Base-by-base conservation (phyloP, 768 basidiomycete genomes). In the Boletus edulis region DNA sequence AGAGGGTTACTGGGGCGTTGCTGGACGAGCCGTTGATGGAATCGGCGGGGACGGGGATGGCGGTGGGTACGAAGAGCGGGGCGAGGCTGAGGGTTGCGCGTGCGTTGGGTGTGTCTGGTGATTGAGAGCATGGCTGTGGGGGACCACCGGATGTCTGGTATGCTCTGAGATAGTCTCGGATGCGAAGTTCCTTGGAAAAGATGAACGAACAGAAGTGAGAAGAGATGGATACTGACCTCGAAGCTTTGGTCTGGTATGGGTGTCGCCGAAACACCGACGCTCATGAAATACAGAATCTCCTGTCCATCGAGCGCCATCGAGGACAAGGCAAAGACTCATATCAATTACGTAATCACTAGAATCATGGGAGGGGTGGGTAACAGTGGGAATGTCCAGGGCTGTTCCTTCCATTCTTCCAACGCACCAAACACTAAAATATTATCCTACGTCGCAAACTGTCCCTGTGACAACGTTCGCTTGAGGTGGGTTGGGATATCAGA, bases 81-180 rank as follows among this genome's bases (percentile, higher is more conserved):
- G 81, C 76, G 0, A 86, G 73, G 34, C 76, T 74, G 20, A 81
- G 63, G 0, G 78, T 72, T 12, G 67, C 57, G 10, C 84, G 79
- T 37, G 74, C 73, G n/a, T 53, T 61, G 2, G 75, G 71, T 18
- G 73, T 74, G n/a, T 72, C 67, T 0, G 85, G 85, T 4, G 73
- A 65, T 49, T 70, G 73, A 0, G 83, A 80, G 37, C 74, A 75
- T 10, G 83, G 81, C 15, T 49, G 61, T 4, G 85, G 85, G 5
- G 79, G 75, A 39, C 69, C 62, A 15, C 79, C 76, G 0, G 81
- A 81, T 0, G 75, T 58, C 29, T 59, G 64, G 60, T 81, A 85
- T 1, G 80, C 75, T 20, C 66, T 67, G 29, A 83, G 57, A 58
- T 87, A 87, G 63, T 85, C 84, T 37, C 76, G 70, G 5, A 77